These are phyloP conservation scores for Aureobasidium subglaciale DNA, from an alignment of 2,329 filamentous ascomycete species.

Conservation along the genomic window DNA sequence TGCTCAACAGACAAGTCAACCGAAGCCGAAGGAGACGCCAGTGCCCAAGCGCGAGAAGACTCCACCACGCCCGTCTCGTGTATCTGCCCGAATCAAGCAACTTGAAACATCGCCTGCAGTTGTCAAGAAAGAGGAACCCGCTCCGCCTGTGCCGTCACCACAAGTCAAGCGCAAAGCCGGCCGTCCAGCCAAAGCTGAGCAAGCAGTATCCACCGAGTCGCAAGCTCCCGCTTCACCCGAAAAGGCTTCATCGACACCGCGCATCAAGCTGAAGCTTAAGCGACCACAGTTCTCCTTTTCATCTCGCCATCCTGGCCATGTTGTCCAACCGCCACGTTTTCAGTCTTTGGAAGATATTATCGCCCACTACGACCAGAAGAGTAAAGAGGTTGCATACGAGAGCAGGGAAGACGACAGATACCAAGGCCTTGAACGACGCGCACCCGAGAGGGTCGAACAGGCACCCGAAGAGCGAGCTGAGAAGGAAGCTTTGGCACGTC, in stretches of 20 bases:
- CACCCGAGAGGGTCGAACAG: slow-evolving; percentile 51
- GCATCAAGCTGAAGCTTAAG: slow-evolving; percentile 12
- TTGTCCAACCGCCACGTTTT: slow-evolving; percentile 23
- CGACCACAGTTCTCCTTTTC: slow-evolving; percentile 12
- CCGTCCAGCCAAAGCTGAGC: background rate
- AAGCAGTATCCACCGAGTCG: background rate
- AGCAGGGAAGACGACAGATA: slow-evolving; percentile 13
- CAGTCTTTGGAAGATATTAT: slow-evolving; percentile 27
- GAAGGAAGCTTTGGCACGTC: slow-evolving; percentile 62
- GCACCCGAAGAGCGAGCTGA: slow-evolving; percentile 34
- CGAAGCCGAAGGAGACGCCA: slow-evolving; percentile 1
- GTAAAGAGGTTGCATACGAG: slow-evolving; percentile 42
- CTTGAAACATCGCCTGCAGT: background rate
- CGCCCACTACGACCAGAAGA: slow-evolving; percentile 28
- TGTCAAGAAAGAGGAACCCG: background rate
- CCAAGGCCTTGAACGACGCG: slow-evolving; percentile 33
- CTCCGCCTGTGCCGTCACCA: background rate
- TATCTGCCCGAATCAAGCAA: slow-evolving; percentile 5
- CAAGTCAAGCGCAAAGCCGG: slow-evolving; percentile 11
- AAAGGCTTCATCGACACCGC: background rate
- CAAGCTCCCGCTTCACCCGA: background rate
- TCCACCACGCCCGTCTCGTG: slow-evolving; percentile 4
- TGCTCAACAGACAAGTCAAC: background rate
- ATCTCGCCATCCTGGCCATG: slow-evolving; percentile 27
- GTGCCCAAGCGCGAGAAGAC: slow-evolving; percentile 2